Evolutionary conservation across 805 yeast species (phyloP).

Genomic region (Starmera quercuum): DNA sequence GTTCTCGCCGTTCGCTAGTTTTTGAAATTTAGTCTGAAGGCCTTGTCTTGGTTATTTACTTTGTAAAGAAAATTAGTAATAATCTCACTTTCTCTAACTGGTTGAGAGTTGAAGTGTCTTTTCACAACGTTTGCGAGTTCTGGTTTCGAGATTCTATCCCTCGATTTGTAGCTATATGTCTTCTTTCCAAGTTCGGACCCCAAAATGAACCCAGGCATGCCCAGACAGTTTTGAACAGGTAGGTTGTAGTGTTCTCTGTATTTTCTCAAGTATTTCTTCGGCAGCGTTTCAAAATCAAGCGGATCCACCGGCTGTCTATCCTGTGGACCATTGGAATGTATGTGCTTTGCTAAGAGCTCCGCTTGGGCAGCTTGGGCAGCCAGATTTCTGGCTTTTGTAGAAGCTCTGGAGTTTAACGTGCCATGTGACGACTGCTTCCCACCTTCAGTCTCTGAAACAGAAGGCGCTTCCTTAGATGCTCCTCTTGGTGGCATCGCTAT

Average conservation of each 20-base stretch:
- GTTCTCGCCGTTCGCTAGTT: too few species aligned
- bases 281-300: constrained; percentile 60
- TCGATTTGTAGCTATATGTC: constrained; percentile 37
- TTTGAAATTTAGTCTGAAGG: constrained; percentile 30
- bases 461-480: constrained; percentile 15
- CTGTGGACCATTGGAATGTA: constrained; percentile 67
- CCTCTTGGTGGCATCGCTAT: constrained; percentile 18
- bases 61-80: constrained; percentile 85
- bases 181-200: constrained; percentile 68
- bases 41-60: constrained; percentile 60
- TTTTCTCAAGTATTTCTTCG: constrained; percentile 56
- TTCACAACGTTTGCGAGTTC: constrained; percentile 56
- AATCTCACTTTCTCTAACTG: constrained; percentile 74
- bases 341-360: constrained; percentile 57
- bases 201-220: constrained; percentile 62
- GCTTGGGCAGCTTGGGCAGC: constrained; percentile 65
- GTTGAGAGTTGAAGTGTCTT: constrained; percentile 55
- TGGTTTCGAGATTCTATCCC: constrained; percentile 43
- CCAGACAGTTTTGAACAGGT: constrained; percentile 49
- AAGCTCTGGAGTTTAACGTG: constrained; percentile 28
- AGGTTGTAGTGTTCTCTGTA: constrained; percentile 59
- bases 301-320: constrained; percentile 46
- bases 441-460: constrained; percentile 18
- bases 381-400: constrained; percentile 53
- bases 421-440: constrained; percentile 3